Conservation (phyloP, 441 rosid species). For the Erysimum pusillum region DNA sequence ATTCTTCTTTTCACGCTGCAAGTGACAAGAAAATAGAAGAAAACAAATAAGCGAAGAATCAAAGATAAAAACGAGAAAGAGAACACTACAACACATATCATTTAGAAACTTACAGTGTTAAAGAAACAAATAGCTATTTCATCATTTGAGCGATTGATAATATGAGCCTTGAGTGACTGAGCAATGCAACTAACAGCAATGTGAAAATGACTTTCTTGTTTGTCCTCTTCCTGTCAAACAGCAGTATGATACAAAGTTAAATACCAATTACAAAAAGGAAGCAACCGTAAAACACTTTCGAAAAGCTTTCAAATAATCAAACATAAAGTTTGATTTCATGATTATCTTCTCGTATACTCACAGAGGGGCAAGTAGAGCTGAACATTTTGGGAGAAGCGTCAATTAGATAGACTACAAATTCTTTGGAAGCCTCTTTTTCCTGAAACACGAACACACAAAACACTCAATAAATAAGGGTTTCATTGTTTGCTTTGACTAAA, state of each 20-base stretch:
- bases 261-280: background rate
- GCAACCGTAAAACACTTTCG: background rate
- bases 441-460: slow-evolving; percentile 41
- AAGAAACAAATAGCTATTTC: slow-evolving; percentile 94
- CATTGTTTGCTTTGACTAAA: background rate
- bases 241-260: background rate
- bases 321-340: background rate
- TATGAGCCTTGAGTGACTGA: slow-evolving; percentile 81
- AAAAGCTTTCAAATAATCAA: slow-evolving; percentile 10
- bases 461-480: slow-evolving; percentile 31
- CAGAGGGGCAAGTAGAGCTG: slow-evolving; percentile 58
- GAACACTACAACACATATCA: slow-evolving; percentile 11
- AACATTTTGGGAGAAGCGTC: slow-evolving; percentile 97
- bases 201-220: slow-evolving; percentile 79
- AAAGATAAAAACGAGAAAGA: background rate
- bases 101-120: slow-evolving; percentile 76
- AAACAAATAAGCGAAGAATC: slow-evolving; percentile 21
- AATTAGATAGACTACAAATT: slow-evolving; percentile 73
- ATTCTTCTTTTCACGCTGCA: slow-evolving; percentile 92
- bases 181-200: slow-evolving; percentile 75
- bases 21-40: slow-evolving; percentile 40
- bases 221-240: slow-evolving; percentile 62
- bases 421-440: slow-evolving; percentile 75
- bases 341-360: slow-evolving; percentile 45
- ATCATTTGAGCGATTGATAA: slow-evolving; percentile 78